Base-by-base conservation (phyloP, 2,329 filamentous ascomycete genomes). In the Ramularia collo-cygni region DNA sequence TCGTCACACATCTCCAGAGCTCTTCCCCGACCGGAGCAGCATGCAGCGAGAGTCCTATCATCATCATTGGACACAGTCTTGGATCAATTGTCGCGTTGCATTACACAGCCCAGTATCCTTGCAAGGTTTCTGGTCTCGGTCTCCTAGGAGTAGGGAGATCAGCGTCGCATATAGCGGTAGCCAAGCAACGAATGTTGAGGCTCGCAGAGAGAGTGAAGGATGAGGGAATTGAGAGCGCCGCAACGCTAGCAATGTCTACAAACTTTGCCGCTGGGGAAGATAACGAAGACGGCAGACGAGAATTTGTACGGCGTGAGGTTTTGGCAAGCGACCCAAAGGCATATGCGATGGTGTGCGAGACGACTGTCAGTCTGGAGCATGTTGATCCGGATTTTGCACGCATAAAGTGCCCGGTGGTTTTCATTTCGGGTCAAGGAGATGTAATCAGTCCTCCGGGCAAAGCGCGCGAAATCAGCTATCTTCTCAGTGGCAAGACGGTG, bases 51-150 rank as follows among this genome's bases (percentile, higher is more conserved):
- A 24, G 14, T 17, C 17, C 37, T 13, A 28, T 38, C 32, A 28
- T 35, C 38, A 44, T 44, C 38, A 38, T 44, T 30, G 42, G 42
- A 14, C 42, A 44, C 18, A 44, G 42, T 35, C 38, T 44, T 19
- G 42, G 42, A 10, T 13, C 33, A 9, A 31, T 44, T 17, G 17
- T 47, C 37, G 44, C 37, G 7, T 37, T 46, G 7, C 44, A 46
- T 32, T 46, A 46, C 21, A 34, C 40, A 17, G 32, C 37, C 21
- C 15, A 12, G 7, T 15, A 37, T n/a, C 36, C 40, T 8, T 18
- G 35, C 14, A 35, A 41, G 10, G 37, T 47, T 4, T 72, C 74
- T 1, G 37, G 42, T 27, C 38, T 44, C 27, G 38, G 42, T 18
- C 37, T 44, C n/a, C 37, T 44, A 24, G 37, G 42, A 12, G 42